A percentile compares a stretch with the other conserved stretches of the same genome.
Evolutionary conservation across 345 rosid species (phyloP).

Genomic region (Citrus inodora): DNA sequence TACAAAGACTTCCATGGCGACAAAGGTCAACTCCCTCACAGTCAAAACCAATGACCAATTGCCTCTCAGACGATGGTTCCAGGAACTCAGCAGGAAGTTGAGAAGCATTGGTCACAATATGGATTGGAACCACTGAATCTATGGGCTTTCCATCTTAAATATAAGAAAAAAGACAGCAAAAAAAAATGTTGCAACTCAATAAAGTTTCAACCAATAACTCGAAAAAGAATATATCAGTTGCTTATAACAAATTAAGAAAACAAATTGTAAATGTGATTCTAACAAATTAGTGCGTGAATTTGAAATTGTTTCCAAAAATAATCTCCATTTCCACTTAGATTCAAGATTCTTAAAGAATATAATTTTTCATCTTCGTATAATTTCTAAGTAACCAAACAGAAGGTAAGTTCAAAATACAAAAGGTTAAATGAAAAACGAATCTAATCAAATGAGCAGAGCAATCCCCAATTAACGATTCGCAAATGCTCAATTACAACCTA

Average conservation of each 20-base stretch:
- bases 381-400: constrained; percentile 10
- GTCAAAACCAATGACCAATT: constrained; percentile 77
- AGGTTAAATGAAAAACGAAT: not conserved
- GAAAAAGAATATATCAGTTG: not conserved
- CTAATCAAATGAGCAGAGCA: not conserved
- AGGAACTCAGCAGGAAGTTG: constrained; percentile 83
- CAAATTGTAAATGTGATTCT: too few species aligned
- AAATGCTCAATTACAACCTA: not conserved
- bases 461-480: not conserved
- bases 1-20: constrained; percentile 75
- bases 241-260: not conserved
- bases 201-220: not conserved
- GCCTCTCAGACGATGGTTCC: constrained; percentile 58
- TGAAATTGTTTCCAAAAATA: not conserved
- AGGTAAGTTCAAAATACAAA: not conserved
- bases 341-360: not conserved
- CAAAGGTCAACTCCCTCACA: constrained; percentile 94
- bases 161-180: not conserved
- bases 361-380: not conserved
- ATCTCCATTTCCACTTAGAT: not conserved
- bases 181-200: not conserved
- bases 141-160: constrained; percentile 41
- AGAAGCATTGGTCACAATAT: constrained; percentile 58
- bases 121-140: constrained; percentile 58
- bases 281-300: not conserved